phyloP scores from a whole-genome alignment of 2,329 filamentous ascomycete species.

The Fusarium illudens region DNA sequence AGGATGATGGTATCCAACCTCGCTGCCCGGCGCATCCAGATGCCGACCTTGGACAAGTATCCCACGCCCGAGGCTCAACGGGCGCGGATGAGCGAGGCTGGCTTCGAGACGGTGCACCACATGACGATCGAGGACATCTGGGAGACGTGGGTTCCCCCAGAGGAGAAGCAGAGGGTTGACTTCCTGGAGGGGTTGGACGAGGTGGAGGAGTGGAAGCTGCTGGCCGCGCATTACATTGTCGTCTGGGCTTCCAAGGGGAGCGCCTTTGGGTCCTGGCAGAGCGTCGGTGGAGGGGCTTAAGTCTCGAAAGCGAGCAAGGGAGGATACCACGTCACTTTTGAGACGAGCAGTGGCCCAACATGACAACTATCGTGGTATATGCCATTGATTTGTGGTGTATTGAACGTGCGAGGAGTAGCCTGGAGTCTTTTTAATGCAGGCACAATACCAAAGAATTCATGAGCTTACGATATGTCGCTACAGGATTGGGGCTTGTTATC shows the following conservation, averaged over 20 bases:
- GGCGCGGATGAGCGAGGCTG: conserved; percentile 69
- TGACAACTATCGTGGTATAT: too few species aligned
- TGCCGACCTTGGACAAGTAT: conserved; percentile 84
- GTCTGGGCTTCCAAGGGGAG: conserved; percentile 79
- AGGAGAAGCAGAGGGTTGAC: conserved; percentile 83
- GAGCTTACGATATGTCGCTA: too few species aligned
- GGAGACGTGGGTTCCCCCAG: conserved; percentile 73
- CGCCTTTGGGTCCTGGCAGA: conserved; percentile 34
- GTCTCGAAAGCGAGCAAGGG: neutral
- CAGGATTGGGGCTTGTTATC: too few species aligned
- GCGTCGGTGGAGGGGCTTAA: conserved; percentile 14
- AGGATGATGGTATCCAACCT: conserved; percentile 93
- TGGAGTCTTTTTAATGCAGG: neutral
- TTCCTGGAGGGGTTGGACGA: conserved; percentile 89
- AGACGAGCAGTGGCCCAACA: too few species aligned
- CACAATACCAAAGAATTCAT: neutral
- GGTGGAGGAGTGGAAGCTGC: conserved; percentile 89
- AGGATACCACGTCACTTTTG: too few species aligned
- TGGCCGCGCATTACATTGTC: conserved; percentile 89
- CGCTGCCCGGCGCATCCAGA: conserved; percentile 78
- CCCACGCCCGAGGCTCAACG: conserved; percentile 74
- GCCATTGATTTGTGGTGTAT: too few species aligned
- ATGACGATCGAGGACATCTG: conserved; percentile 69
- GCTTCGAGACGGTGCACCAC: conserved; percentile 62
- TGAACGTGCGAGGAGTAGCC: too few species aligned